These are phyloP conservation scores for Pyrenophora tritici-repentis DNA, from an alignment of 2,329 filamentous ascomycete genomes.

Conservation along the genomic window DNA sequence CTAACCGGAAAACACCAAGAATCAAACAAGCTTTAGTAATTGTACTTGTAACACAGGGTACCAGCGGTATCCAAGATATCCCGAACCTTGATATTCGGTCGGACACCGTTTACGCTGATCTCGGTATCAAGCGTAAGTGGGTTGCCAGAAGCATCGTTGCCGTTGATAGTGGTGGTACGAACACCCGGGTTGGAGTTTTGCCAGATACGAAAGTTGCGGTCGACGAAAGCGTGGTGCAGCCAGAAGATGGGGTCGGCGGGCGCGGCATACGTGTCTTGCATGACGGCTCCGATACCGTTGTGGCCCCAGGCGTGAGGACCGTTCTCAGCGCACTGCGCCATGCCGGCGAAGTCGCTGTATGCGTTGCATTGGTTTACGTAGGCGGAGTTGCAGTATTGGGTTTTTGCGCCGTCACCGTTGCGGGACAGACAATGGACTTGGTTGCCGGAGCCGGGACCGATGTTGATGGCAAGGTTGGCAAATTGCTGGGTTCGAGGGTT, in stretches of 20 bases:
- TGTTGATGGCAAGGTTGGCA: constrained; percentile 37
- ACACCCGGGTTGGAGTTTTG: constrained; percentile 42
- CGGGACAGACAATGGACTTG: constrained; percentile 39
- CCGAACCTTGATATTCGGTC: constrained; percentile 34
- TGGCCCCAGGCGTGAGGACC: constrained; percentile 44
- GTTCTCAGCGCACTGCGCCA: constrained; percentile 37
- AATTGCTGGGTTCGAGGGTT: constrained; percentile 34
- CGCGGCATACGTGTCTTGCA: constrained; percentile 41
- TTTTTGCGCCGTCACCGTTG: constrained; percentile 31
- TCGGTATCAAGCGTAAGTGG: constrained; percentile 34
- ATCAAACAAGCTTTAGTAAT: constrained; percentile 31
- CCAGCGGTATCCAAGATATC: constrained; percentile 39
- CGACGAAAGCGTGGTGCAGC: constrained; percentile 57
- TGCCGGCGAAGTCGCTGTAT: constrained; percentile 30
- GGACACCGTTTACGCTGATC: constrained; percentile 35
- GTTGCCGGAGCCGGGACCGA: constrained; percentile 38
- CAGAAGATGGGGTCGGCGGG: constrained; percentile 52
- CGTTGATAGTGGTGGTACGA: constrained; percentile 44
- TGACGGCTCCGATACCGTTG: constrained; percentile 44
- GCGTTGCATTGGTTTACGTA: constrained; percentile 39
- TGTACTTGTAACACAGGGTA: constrained; percentile 44
- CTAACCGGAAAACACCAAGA: neutral
- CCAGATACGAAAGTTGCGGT: constrained; percentile 59
- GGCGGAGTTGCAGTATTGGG: constrained; percentile 32
- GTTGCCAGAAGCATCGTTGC: constrained; percentile 41